Conservation (phyloP, 2,329 filamentous ascomycete genomes). For the Parastagonospora nodorum region DNA sequence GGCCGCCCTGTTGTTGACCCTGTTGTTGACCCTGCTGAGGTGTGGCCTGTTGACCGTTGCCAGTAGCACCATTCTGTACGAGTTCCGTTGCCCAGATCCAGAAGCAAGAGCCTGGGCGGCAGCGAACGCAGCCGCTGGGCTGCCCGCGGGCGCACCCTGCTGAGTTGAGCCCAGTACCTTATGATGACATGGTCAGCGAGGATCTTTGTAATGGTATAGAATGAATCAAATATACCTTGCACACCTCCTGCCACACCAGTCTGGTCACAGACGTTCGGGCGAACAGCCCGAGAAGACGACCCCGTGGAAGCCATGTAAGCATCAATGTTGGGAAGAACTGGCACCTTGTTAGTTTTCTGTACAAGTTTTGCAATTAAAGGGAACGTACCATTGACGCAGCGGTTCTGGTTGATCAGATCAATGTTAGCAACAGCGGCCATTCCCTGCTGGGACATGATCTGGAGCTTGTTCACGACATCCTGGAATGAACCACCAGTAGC, state of each 20-base stretch:
- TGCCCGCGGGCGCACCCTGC: slow-evolving; percentile 36
- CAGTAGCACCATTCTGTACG: slow-evolving; percentile 22
- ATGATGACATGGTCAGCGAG: neutral
- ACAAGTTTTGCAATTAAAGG: neutral
- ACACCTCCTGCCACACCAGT: slow-evolving; percentile 43
- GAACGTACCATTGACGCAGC: slow-evolving; percentile 37
- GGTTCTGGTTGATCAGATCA: slow-evolving; percentile 46
- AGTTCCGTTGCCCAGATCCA: slow-evolving; percentile 37
- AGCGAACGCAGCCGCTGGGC: slow-evolving; percentile 36
- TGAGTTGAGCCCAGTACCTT: slow-evolving; percentile 32
- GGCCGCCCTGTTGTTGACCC: neutral
- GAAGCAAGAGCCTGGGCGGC: slow-evolving; percentile 32
- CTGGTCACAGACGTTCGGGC: slow-evolving; percentile 38
- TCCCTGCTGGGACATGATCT: slow-evolving; percentile 43
- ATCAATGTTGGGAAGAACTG: slow-evolving; percentile 45
- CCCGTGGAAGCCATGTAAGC: slow-evolving; percentile 44
- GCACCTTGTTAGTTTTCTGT: slow-evolving; percentile 4
- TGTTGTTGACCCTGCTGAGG: neutral
- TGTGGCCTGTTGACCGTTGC: neutral
- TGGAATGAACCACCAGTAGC: slow-evolving; percentile 44
- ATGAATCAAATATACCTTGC: slow-evolving; percentile 16
- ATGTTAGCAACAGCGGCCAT: slow-evolving; percentile 38
- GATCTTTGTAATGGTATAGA: neutral
- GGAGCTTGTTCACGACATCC: slow-evolving; percentile 47
- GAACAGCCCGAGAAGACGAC: slow-evolving; percentile 33